Evolutionary conservation across 129 eudicot species (phyloP).

Genomic region (Ambrosia trifida): DNA sequence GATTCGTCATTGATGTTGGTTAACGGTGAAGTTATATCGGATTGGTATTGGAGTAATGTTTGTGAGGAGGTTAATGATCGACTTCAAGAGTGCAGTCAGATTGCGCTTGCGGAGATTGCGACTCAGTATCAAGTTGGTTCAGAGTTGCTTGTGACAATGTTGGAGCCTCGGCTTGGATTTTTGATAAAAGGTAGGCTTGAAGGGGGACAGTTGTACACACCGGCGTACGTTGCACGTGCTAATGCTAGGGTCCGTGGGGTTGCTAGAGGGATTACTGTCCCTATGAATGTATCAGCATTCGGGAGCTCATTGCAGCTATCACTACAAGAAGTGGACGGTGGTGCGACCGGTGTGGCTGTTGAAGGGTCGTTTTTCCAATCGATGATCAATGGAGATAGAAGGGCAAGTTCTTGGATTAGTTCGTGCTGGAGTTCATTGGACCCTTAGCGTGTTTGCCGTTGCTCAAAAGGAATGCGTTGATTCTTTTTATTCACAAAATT

Average conservation of each 20-base stretch:
- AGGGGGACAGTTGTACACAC: slow-evolving; percentile 97
- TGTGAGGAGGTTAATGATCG: slow-evolving; percentile 90
- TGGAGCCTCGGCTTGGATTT: slow-evolving; percentile 87
- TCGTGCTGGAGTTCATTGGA: slow-evolving; percentile 99
- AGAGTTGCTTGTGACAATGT: slow-evolving; percentile 59
- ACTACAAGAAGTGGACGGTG: slow-evolving; percentile 88
- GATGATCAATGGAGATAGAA: slow-evolving; percentile 84
- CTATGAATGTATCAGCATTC: slow-evolving; percentile 75
- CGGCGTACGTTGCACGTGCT: slow-evolving; percentile 92
- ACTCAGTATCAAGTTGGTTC: slow-evolving; percentile 92
- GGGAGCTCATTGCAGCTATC: slow-evolving; percentile 83
- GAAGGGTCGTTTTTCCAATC: slow-evolving; percentile 92
- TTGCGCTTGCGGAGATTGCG: slow-evolving; percentile 91
- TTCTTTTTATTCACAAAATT: slow-evolving; percentile 91
- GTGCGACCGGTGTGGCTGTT: slow-evolving; percentile 86
- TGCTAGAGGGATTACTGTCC: slow-evolving; percentile 85
- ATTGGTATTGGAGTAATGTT: slow-evolving; percentile 75
- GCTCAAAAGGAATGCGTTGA: slow-evolving; percentile 97
- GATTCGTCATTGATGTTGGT: slow-evolving; percentile 68
- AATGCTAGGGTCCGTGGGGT: slow-evolving; percentile 98
- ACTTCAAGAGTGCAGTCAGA: slow-evolving; percentile 95
- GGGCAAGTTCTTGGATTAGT: slow-evolving; percentile 87
- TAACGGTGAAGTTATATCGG: slow-evolving; percentile 85
- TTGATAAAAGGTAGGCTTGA: slow-evolving; percentile 93
- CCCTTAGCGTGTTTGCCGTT: slow-evolving; percentile 87